Percentiles rank a stretch among this genome's conserved stretches.
Evolutionary conservation across 2,329 filamentous ascomycete genomes (phyloP).

Genomic region (Hysterium pulicare): DNA sequence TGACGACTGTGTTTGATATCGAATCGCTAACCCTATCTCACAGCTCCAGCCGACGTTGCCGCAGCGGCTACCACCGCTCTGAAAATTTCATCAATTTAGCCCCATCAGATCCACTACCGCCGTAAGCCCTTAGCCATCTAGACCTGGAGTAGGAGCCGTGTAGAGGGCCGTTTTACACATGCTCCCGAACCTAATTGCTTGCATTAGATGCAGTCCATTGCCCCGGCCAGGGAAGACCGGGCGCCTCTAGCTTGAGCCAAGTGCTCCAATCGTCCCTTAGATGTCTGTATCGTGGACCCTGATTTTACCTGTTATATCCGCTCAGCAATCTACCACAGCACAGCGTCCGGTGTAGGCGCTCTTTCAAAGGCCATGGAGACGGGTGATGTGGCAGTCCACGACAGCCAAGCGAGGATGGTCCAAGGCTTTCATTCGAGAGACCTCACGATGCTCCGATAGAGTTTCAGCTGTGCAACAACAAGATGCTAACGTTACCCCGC

Average conservation of each 20-base stretch:
- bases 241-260: neutral
- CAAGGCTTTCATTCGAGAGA: neutral
- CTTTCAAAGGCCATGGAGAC: neutral
- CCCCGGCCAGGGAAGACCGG: neutral
- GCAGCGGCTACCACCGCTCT: neutral
- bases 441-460: neutral
- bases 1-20: too few relatives aligned
- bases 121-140: neutral
- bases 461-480: neutral
- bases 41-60: slow-evolving; percentile 1
- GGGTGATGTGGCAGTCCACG: neutral
- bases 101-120: too few relatives aligned
- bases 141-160: neutral
- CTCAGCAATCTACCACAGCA: too few relatives aligned
- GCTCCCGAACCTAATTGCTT: slow-evolving; percentile 1
- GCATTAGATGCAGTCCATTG: neutral
- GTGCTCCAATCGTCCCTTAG: neutral
- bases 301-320: too few relatives aligned
- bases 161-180: neutral
- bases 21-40: neutral
- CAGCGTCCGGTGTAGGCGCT: neutral
- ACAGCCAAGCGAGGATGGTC: too few relatives aligned
- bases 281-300: neutral
- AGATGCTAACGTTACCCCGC: neutral
- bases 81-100: too few relatives aligned